A percentile compares a stretch with the other conserved stretches of the same genome.
Evolutionary conservation across 768 basidiomycete species (phyloP).

Genomic region (Russula lepida): DNA sequence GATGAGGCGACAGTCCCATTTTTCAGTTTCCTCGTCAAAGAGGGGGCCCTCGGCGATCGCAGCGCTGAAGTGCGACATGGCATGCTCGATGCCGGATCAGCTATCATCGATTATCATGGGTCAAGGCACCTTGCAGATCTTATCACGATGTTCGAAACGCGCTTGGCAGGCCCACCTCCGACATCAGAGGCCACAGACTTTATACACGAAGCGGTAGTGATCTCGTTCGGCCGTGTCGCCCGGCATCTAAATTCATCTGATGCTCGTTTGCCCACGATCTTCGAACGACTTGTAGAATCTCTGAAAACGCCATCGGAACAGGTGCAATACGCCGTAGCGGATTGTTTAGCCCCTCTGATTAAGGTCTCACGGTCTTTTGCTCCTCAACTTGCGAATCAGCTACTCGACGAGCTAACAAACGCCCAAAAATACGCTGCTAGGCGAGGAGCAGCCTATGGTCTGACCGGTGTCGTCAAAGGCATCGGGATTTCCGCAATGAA

Average conservation of each 20-base stretch:
- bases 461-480: conserved; percentile 91
- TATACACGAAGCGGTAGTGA: conserved; percentile 91
- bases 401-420: conserved; percentile 70
- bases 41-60: conserved; percentile 83
- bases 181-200: conserved; percentile 72
- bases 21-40: conserved; percentile 80
- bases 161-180: conserved; percentile 42
- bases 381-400: conserved; percentile 56
- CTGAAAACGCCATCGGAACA: conserved; percentile 92
- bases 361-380: conserved; percentile 54
- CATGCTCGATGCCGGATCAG: conserved; percentile 80
- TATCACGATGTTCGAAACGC: conserved; percentile 73
- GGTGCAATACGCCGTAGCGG: conserved; percentile 93
- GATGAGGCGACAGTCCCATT: conserved; percentile 54
- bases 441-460: conserved; percentile 95
- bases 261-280: conserved; percentile 66
- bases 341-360: conserved; percentile 86
- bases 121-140: conserved; percentile 59
- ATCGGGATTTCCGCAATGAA: conserved; percentile 80
- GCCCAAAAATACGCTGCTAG: conserved; percentile 83
- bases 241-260: conserved; percentile 77
- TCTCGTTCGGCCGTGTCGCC: conserved; percentile 88
- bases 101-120: conserved; percentile 79
- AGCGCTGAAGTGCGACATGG: conserved; percentile 70
- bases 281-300: conserved; percentile 80